Evolutionary conservation across 73 alveolate genomes (phyloP).

Genomic region (Tetrahymena malaccensis): DNA sequence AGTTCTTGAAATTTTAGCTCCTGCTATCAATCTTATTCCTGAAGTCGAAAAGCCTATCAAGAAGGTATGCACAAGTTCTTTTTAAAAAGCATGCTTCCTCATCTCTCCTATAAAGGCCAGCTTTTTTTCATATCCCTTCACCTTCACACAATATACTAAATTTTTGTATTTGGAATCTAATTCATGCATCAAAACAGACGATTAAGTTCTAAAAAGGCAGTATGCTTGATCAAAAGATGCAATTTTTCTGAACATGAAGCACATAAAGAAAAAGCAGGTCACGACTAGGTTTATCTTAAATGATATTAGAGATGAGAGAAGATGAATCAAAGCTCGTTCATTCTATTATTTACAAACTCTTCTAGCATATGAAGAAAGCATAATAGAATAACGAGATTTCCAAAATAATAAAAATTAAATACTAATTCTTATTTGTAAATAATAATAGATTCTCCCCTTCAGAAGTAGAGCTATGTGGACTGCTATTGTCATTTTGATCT

Average conservation of each 20-base stretch:
- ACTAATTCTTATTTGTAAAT: background rate
- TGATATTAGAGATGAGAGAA: background rate
- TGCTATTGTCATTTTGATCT: slow-evolving; percentile 93
- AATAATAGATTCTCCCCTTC: slow-evolving; percentile 16
- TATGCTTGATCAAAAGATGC: background rate
- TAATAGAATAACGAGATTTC: background rate
- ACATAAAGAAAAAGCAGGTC: background rate
- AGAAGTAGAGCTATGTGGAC: slow-evolving; percentile 96
- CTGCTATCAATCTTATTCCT: background rate
- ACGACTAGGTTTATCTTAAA: background rate
- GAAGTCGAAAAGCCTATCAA: background rate
- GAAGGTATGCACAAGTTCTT: background rate
- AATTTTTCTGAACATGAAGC: background rate
- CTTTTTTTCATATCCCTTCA: background rate
- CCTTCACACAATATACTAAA: background rate
- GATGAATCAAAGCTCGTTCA: background rate
- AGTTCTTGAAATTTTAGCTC: background rate
- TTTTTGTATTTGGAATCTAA: background rate
- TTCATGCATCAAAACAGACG: background rate
- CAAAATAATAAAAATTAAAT: background rate
- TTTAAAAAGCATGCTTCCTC: background rate
- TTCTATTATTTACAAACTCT: background rate
- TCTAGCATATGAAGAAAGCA: background rate
- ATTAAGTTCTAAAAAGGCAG: background rate
- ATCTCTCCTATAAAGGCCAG: background rate